Conservation (phyloP, 2,329 filamentous ascomycete species). For the Pestalotiopsis sp. region DNA sequence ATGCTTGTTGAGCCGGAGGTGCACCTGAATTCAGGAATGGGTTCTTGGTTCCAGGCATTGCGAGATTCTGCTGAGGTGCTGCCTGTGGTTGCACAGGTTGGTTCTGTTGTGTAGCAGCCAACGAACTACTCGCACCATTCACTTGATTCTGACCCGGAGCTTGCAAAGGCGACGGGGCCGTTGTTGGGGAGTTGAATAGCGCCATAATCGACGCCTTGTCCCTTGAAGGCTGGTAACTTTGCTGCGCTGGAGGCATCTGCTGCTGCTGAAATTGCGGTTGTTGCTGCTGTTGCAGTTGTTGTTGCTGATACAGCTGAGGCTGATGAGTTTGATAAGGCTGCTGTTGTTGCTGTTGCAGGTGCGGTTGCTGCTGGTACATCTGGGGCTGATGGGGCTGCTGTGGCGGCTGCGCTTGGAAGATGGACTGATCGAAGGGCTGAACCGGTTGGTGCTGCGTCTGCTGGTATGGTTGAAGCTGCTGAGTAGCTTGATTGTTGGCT, state of each 20-base stretch:
- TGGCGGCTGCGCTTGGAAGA: conserved; percentile 16
- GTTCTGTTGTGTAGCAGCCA: conserved; percentile 23
- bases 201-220: conserved; percentile 78
- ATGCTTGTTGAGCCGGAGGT: not conserved
- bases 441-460: conserved; percentile 24
- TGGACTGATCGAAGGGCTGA: conserved; percentile 12
- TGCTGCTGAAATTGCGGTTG: conserved; percentile 12
- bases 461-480: conserved; percentile 29
- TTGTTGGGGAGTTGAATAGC: conserved; percentile 66
- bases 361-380: not conserved
- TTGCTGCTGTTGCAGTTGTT: conserved; percentile 11
- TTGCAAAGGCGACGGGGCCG: conserved; percentile 39
- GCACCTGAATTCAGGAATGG: conserved; percentile 34
- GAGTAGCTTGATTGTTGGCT: conserved; percentile 28
- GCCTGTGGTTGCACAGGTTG: conserved; percentile 26
- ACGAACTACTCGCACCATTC: conserved; percentile 27
- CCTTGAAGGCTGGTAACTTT: conserved; percentile 44
- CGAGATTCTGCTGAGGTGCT: conserved; percentile 29
- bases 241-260: conserved; percentile 24
- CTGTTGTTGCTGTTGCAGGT: not conserved
- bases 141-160: conserved; percentile 26
- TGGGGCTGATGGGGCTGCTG: conserved; percentile 16
- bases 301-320: not conserved
- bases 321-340: not conserved
- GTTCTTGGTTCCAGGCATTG: conserved; percentile 51